Conservation (phyloP, 371 early-diverging fungal species). For the Homolaphlyctis polyrhiza region DNA sequence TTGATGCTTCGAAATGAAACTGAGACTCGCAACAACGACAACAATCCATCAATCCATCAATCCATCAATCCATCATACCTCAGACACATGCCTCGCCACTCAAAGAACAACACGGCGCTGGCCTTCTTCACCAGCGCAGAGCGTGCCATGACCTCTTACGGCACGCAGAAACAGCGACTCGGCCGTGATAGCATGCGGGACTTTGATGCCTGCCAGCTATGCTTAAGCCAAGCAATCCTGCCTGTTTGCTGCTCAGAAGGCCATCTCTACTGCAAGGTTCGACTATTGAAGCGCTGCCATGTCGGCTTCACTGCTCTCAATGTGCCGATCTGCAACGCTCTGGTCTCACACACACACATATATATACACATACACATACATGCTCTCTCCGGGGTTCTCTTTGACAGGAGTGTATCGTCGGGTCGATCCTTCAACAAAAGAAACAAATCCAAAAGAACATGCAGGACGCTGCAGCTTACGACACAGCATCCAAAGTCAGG, state of each 20-base stretch:
- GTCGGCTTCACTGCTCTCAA: not conserved
- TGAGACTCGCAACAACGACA: too few species aligned
- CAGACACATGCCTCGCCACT: slow-evolving; percentile 56
- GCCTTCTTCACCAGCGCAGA: slow-evolving; percentile 94
- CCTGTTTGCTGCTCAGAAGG: slow-evolving; percentile 79
- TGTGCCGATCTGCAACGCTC: not conserved
- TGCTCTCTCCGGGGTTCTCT: not conserved
- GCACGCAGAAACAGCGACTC: slow-evolving; percentile 66
- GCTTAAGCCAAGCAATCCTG: slow-evolving; percentile 77
- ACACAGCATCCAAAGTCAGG: not conserved
- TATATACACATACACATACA: not conserved
- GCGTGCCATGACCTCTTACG: slow-evolving; percentile 78
- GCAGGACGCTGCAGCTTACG: not conserved
- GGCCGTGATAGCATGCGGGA: slow-evolving; percentile 83
- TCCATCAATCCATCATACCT: too few species aligned
- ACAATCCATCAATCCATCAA: too few species aligned
- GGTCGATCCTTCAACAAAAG: slow-evolving; percentile 83
- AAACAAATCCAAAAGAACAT: slow-evolving; percentile 46
- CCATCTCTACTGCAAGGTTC: slow-evolving; percentile 70
- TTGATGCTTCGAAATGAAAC: too few species aligned
- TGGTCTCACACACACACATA: not conserved
- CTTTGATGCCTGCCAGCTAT: slow-evolving; percentile 87
- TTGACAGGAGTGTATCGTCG: slow-evolving; percentile 74
- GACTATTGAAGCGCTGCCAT: not conserved
- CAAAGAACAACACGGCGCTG: slow-evolving; percentile 94